phyloP scores from a whole-genome alignment of 176 grass and related monocot genomes.

The Raddia guianensis region DNA sequence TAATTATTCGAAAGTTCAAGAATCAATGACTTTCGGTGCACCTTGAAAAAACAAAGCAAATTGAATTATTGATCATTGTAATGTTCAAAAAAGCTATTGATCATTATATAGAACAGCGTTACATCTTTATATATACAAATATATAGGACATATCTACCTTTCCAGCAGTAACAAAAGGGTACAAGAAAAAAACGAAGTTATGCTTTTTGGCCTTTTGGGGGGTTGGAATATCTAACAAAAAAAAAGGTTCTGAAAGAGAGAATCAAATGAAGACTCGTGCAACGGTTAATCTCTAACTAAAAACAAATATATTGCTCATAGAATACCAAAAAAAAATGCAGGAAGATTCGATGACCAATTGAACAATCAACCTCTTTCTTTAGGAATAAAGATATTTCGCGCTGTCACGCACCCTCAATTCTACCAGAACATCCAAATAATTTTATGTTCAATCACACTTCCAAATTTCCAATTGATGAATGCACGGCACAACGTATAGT shows the following conservation, averaged over 20 bases:
- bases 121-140: background rate
- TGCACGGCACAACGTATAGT: background rate
- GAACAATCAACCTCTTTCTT: conserved; percentile 16
- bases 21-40: conserved; percentile 38
- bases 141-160: conserved; percentile 29
- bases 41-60: background rate
- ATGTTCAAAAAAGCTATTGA: background rate
- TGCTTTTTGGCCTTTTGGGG: conserved; percentile 18
- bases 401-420: background rate
- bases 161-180: conserved; percentile 2
- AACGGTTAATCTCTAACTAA: conserved; percentile 4
- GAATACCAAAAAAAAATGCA: background rate
- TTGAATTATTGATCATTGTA: conserved; percentile 5
- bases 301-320: conserved; percentile 1
- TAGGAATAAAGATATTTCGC: background rate
- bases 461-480: background rate
- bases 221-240: background rate
- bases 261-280: conserved; percentile 18
- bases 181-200: background rate
- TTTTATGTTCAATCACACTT: background rate
- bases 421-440: background rate
- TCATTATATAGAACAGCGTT: conserved; percentile 23
- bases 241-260: background rate
- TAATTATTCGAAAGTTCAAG: background rate
- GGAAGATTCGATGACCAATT: conserved; percentile 19